A percentile compares a stretch with the other conserved stretches of the same genome.
phyloP scores from a whole-genome alignment of 306 rosid species.

The Cucurbita ficifolia region DNA sequence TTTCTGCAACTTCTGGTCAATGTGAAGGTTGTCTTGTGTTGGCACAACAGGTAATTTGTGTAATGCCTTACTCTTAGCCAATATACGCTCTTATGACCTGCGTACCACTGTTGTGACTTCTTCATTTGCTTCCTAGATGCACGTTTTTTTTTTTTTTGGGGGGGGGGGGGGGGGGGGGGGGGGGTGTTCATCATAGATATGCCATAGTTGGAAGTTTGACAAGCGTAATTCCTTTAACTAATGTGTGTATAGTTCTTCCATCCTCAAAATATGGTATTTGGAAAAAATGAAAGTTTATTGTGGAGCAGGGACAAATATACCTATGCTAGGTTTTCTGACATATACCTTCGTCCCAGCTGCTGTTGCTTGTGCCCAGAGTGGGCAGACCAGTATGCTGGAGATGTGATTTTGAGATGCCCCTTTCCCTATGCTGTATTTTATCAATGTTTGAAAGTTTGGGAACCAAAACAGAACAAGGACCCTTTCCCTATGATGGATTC shows the following conservation, averaged over 20 bases:
- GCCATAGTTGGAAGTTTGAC: neutral
- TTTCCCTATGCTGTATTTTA: too few relatives aligned
- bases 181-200: neutral
- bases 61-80: neutral
- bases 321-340: neutral
- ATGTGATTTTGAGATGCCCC: neutral
- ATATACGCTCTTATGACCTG: conserved; percentile 6
- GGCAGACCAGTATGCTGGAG: neutral
- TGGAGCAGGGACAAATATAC: neutral
- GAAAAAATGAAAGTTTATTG: neutral
- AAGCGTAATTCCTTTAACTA: neutral
- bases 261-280: neutral
- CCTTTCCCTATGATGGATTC: neutral
- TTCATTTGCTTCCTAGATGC: neutral
- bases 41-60: conserved; percentile 75
- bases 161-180: too few relatives aligned
- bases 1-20: conserved; percentile 67
- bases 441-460: too few relatives aligned
- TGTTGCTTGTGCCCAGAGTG: neutral
- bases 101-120: neutral
- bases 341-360: neutral
- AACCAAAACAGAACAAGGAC: too few relatives aligned
- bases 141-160: neutral
- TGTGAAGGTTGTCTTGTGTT: conserved; percentile 79
- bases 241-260: neutral